Base-by-base conservation (phyloP, 345 rosid genomes). In the Theobroma cacao region DNA sequence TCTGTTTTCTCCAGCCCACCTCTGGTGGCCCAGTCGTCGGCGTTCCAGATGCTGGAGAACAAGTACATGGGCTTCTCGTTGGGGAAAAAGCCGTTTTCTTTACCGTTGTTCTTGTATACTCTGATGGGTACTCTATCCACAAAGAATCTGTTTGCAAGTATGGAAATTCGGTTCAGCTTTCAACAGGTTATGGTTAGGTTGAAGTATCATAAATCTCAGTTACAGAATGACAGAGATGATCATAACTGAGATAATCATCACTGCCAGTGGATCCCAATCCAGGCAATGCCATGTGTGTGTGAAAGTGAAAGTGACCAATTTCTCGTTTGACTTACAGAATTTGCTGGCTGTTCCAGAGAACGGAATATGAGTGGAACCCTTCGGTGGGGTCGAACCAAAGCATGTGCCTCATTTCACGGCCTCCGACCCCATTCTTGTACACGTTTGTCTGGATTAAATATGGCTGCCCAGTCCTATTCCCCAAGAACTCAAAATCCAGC, bases 41-140 rank as follows among this genome's bases (percentile, higher is more conserved):
- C 99, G 80, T 94, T 94, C 98, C 99, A 96, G 11, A 96, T 91
- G 84, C 98, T 94, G 9, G 99, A 96, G 85, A 94, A 96, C 43
- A 96, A 84, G 89, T 88, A 92, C 99, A 96, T 92, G 0, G 98
- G 99, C 91, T 92, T 96, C 86, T 90, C 94, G 67, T 92, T 85
- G 2, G 99, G 99, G 84, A 94, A 96, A 89, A 94, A 96, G 62
- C 89, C 80, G 81, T 96, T 96, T n/a, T 78, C 72, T 18, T 94
- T 75, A 0, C 95, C 98, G 30, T 92, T 92, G 97, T 94, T 96
- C 83, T 90, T 94, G 85, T 41, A 84, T 18, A 96, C 98, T 79
- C 99, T 79, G 1, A 96, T 53, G 4, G 99, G 94, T 10, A 96
- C 95, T 80, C 77, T 82, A 45, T 96, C 98, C 64, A 90, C 93